Conservation (phyloP, 2,329 filamentous ascomycete species). For the Xylariaceae sp. region DNA sequence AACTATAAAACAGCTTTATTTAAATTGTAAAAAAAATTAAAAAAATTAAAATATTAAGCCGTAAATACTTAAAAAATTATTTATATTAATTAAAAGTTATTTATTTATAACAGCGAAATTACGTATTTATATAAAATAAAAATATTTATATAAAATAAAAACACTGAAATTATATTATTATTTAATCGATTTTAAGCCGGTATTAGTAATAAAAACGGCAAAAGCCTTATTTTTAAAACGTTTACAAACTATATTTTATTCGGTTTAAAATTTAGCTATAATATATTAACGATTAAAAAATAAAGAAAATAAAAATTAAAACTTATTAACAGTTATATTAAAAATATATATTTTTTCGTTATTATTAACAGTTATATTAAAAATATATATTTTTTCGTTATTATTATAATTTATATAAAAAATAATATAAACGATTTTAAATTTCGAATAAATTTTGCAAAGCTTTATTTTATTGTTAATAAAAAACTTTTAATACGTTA, state of each 20-base stretch:
- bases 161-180: too few relatives aligned
- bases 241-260: not conserved
- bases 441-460: not conserved
- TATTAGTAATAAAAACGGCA: too few relatives aligned
- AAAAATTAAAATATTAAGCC: not conserved
- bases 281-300: not conserved
- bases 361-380: not conserved
- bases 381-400: not conserved
- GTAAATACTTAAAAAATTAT: not conserved
- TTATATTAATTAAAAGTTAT: not conserved
- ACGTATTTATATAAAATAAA: not conserved
- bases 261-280: not conserved
- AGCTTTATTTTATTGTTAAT: not conserved
- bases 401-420: not conserved
- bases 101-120: not conserved
- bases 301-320: not conserved
- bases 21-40: not conserved
- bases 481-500: too few relatives aligned
- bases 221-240: too few relatives aligned
- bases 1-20: not conserved
- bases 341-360: too few relatives aligned
- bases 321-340: too few relatives aligned
- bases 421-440: not conserved
- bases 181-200: too few relatives aligned
- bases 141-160: not conserved